phyloP scores from a whole-genome alignment of 768 basidiomycete species.

The Xerocomellus dryophilus region DNA sequence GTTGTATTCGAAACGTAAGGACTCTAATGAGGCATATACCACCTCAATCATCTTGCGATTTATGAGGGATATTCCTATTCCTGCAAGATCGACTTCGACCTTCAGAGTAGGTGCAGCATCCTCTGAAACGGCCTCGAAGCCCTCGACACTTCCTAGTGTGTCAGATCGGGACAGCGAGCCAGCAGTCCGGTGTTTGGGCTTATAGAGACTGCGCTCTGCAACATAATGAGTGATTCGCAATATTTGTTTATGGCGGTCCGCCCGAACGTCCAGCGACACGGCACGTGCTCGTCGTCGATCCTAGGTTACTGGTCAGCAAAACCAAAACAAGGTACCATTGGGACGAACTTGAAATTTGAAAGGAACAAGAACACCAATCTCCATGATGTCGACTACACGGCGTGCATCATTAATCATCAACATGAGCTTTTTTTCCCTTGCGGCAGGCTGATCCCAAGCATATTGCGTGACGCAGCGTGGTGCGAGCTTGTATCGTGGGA shows the following conservation, averaged over 20 bases:
- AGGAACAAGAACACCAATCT: constrained; percentile 88
- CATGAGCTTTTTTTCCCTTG: constrained; percentile 72
- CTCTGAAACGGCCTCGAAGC: constrained; percentile 82
- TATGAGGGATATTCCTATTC: constrained; percentile 88
- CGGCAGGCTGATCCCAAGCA: constrained; percentile 93
- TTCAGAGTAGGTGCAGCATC: constrained; percentile 65
- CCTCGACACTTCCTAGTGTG: constrained; percentile 64
- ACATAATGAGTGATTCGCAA: constrained; percentile 85
- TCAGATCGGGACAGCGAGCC: constrained; percentile 57
- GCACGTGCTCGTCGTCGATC: constrained; percentile 54
- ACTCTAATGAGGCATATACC: constrained; percentile 77
- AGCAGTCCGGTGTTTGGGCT: constrained; percentile 57
- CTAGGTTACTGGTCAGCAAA: constrained; percentile 31
- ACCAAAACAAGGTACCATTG: background rate
- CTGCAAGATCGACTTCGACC: constrained; percentile 75
- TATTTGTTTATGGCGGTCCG: constrained; percentile 81
- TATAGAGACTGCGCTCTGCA: constrained; percentile 83
- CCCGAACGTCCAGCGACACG: constrained; percentile 89
- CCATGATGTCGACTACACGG: constrained; percentile 84
- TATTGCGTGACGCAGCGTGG: constrained; percentile 61
- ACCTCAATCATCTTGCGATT: constrained; percentile 88
- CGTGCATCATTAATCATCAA: constrained; percentile 59
- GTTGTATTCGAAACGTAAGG: constrained; percentile 80
- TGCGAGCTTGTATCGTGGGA: constrained; percentile 51
- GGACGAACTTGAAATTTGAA: constrained; percentile 75